phyloP scores from a whole-genome alignment of 1,284 basidiomycete species.

The Ganoderma leucocontextum region DNA sequence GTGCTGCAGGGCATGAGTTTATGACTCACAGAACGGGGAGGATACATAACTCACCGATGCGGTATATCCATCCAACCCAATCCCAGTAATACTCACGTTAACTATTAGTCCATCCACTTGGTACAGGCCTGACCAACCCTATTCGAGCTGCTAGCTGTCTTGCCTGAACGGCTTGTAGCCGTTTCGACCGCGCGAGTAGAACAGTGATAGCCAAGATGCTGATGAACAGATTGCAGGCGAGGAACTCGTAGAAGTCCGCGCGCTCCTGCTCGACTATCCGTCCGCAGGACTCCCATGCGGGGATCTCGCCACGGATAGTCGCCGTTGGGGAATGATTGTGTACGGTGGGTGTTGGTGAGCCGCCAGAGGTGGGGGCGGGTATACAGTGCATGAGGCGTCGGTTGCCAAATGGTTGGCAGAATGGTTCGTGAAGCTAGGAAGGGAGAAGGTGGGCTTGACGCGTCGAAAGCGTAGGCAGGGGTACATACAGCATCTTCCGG shows the following conservation, averaged over 20 bases:
- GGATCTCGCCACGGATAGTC: conserved; percentile 64
- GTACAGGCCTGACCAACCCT: conserved; percentile 55
- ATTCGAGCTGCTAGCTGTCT: conserved; percentile 87
- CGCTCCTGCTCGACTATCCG: conserved; percentile 81
- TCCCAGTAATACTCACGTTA: conserved; percentile 13
- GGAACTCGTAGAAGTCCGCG: conserved; percentile 88
- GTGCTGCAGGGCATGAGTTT: conserved; percentile 6
- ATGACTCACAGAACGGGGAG: neutral
- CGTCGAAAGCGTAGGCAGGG: conserved; percentile 7
- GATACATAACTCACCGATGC: conserved; percentile 17
- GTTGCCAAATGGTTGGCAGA: conserved; percentile 92
- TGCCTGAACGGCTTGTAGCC: conserved; percentile 77
- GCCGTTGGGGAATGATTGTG: conserved; percentile 29
- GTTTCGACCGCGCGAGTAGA: conserved; percentile 72
- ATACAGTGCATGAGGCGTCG: conserved; percentile 85
- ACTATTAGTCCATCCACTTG: conserved; percentile 37
- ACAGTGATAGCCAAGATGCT: conserved; percentile 70
- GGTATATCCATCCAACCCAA: conserved; percentile 13
- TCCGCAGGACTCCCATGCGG: conserved; percentile 91
- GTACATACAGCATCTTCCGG: conserved; percentile 76
- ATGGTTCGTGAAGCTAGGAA: conserved; percentile 81
- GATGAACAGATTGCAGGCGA: conserved; percentile 82
- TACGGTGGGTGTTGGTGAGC: conserved; percentile 23
- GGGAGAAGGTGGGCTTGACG: conserved; percentile 8
- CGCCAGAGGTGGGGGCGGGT: conserved; percentile 42